Evolutionary conservation across 2,329 filamentous ascomycete genomes (phyloP), one percentile per base, ranked within the genome.

Genomic region (Aureobasidium sp.): DNA sequence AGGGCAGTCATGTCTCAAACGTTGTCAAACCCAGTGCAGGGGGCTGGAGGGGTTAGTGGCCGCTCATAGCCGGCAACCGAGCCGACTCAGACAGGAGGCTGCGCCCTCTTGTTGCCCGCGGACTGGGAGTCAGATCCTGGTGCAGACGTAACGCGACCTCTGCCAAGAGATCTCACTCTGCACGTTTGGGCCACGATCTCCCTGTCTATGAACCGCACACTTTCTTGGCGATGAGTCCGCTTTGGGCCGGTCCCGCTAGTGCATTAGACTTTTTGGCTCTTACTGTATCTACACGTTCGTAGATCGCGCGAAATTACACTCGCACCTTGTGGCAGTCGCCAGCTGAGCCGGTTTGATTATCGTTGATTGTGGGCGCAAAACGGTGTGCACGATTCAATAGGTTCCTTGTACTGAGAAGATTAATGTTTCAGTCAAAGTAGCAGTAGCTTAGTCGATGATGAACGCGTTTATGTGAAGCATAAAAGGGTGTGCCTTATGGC

Each of bases 211-310:
- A 34, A 29, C 26, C 5, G 29, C 48, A 27, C 50, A 39, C 20
- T 46, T 39, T 48, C 55, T 58, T 58, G 55, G 55, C 55, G 55
- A 58, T 58, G 55, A 39, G 39, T n/a, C 53, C 53, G 53, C 39
- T 17, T n/a, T 57, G 39, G 36, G 39, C 53, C 53, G 53, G 29
- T 7, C 20, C 26, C 41, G 20, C 53, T 57, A 32, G 9, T 1
- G 3, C 13, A 48, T 37, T 48, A 58, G 42, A 34, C 55, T 48
- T 42, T 29, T 58, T 42, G 55, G 55, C 55, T 58, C 41, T 58
- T 58, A 32, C 27, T 36, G 39, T 44, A n/a, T 57, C 55, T 48
- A 32, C 27, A 44, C 42, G 55, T 58, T 58, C 55, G 55, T 48
- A 47, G 55, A 58, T 58, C 42, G 42, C 32, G 29, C 42, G 55